Conservation (phyloP, 2,329 filamentous ascomycete genomes). For the Aspergillus ustus region DNA sequence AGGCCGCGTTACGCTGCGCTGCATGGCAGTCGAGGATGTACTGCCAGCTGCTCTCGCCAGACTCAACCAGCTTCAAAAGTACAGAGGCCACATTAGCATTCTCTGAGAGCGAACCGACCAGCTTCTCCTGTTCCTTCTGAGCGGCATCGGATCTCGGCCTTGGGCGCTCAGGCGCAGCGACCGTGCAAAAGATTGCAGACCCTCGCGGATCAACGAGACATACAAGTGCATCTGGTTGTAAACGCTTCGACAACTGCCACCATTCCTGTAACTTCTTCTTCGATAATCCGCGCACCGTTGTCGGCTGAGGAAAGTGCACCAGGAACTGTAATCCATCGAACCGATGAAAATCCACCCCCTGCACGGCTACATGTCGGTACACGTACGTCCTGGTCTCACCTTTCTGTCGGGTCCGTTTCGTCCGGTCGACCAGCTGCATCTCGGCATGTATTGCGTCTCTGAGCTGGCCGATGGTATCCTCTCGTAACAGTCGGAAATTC, state of each 20-base stretch:
- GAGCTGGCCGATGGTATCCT: conserved; percentile 40
- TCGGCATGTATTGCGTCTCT: conserved; percentile 35
- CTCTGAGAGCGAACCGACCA: conserved; percentile 29
- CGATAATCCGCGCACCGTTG: conserved; percentile 15
- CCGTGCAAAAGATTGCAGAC: conserved; percentile 33
- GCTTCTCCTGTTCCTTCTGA: conserved; percentile 5
- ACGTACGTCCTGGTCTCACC: conserved; percentile 10
- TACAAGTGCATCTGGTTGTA: conserved; percentile 35
- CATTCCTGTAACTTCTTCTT: conserved; percentile 28
- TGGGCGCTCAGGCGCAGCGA: conserved; percentile 11
- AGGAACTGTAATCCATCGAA: conserved; percentile 24
- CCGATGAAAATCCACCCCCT: conserved; percentile 23
- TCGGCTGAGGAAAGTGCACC: conserved; percentile 30
- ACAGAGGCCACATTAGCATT: conserved; percentile 34
- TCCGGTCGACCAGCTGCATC: conserved; percentile 12
- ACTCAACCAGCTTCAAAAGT: conserved; percentile 33
- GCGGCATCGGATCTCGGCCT: background rate
- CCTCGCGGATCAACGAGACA: conserved; percentile 29
- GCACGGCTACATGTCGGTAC: conserved; percentile 12
- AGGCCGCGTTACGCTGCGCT: background rate
- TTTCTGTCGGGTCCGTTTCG: background rate
- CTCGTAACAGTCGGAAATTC: conserved; percentile 43
- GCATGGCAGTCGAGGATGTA: conserved; percentile 24
- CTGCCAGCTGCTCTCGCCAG: conserved; percentile 27
- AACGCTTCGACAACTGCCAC: conserved; percentile 36